A percentile compares a stretch with the other conserved stretches of the same genome.
Conservation (phyloP, 2,329 filamentous ascomycete genomes). For the Trichothecium sympodiale region DNA sequence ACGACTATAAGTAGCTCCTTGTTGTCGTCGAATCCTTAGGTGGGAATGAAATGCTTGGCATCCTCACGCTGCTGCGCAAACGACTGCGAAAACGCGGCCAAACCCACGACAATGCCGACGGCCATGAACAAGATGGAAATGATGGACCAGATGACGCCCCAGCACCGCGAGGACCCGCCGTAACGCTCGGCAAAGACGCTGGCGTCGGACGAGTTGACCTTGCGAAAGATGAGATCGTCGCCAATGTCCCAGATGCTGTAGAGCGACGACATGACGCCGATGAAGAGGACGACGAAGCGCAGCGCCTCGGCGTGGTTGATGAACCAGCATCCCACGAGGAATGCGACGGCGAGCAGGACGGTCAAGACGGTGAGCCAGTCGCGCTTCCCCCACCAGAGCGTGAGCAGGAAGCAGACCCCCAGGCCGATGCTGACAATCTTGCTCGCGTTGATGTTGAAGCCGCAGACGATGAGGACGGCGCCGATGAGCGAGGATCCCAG, state of each 20-base stretch:
- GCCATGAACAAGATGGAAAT: constrained; percentile 64
- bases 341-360: constrained; percentile 55
- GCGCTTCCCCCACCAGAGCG: constrained; percentile 68
- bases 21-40: no score
- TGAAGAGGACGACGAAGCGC: constrained; percentile 66
- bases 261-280: constrained; percentile 70
- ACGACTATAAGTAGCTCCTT: no score
- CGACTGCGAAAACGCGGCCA: constrained; percentile 65
- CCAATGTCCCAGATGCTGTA: constrained; percentile 82
- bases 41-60: constrained; percentile 54
- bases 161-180: constrained; percentile 69
- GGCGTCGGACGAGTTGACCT: constrained; percentile 70
- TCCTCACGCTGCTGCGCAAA: constrained; percentile 58
- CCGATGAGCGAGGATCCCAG: constrained; percentile 68
- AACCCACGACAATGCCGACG: constrained; percentile 60
- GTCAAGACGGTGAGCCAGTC: constrained; percentile 71
- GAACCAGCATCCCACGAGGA: constrained; percentile 69
- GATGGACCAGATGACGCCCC: constrained; percentile 70
- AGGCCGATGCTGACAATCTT: constrained; percentile 68
- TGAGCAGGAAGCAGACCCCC: constrained; percentile 65
- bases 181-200: constrained; percentile 70
- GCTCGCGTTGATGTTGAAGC: constrained; percentile 71
- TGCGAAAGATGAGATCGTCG: constrained; percentile 69
- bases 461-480: constrained; percentile 66
- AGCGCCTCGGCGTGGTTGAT: constrained; percentile 65